A percentile compares a stretch with the other conserved stretches of the same genome.
phyloP scores from a whole-genome alignment of 768 basidiomycete species.

The Austroboletus festivus region DNA sequence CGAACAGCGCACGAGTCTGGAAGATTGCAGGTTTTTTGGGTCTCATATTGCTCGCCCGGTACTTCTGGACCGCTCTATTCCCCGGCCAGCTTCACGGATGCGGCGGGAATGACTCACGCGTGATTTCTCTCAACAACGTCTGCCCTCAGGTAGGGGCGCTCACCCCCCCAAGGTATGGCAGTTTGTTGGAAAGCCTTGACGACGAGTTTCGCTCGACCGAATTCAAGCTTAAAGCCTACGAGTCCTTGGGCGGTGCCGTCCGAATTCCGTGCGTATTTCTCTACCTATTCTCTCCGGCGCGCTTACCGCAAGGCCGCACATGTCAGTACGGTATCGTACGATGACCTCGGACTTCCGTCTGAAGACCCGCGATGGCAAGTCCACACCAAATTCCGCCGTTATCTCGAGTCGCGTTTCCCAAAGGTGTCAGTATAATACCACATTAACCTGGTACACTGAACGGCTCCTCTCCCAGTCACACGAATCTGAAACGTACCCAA shows the following conservation, averaged over 20 bases:
- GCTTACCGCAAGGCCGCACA: background rate
- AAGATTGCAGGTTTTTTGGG: conserved; percentile 8
- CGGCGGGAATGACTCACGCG: no score
- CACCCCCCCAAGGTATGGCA: conserved; percentile 9
- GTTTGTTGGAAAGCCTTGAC: conserved; percentile 24
- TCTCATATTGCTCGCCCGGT: conserved; percentile 4
- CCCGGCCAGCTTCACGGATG: background rate
- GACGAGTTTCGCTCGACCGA: conserved; percentile 17
- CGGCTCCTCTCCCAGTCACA: conserved; percentile 35
- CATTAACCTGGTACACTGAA: background rate
- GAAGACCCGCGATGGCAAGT: conserved; percentile 44
- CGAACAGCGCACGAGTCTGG: background rate
- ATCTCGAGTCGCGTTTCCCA: conserved; percentile 49
- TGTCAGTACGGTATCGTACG: conserved; percentile 52
- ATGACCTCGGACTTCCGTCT: conserved; percentile 46
- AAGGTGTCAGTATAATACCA: conserved; percentile 42
- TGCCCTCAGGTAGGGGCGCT: conserved; percentile 30
- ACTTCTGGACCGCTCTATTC: conserved; percentile 2
- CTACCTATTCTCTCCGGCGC: background rate
- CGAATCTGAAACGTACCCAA: conserved; percentile 46
- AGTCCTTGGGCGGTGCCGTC: conserved; percentile 36
- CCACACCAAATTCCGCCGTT: conserved; percentile 23
- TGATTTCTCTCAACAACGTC: background rate
- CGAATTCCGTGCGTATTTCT: conserved; percentile 32
- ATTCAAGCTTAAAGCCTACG: conserved; percentile 31